These are phyloP conservation scores for Acacia crassicarpa DNA, from an alignment of 306 rosid species.

Conservation along the genomic window DNA sequence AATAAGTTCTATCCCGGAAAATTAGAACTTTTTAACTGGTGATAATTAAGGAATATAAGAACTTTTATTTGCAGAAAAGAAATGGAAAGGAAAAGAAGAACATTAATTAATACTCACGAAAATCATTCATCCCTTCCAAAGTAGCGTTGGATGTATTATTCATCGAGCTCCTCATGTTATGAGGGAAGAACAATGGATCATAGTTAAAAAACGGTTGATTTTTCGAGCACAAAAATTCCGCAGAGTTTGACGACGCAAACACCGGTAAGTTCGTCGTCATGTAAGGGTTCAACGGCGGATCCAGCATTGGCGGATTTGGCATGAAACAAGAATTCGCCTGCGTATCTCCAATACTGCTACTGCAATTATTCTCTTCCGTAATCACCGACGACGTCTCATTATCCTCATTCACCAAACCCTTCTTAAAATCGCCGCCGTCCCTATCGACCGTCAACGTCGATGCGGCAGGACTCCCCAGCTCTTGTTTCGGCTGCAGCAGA, in stretches of 20 bases:
- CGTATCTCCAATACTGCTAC: constrained; percentile 33
- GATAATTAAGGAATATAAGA: constrained; percentile 30
- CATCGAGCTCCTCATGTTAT: constrained; percentile 36
- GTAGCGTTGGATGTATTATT: constrained; percentile 29
- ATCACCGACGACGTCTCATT: constrained; percentile 64
- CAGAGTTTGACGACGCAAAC: constrained; percentile 28
- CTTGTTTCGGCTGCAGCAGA: constrained; percentile 7
- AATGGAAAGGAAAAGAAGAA: background rate
- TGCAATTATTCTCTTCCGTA: constrained; percentile 53
- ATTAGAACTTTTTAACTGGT: background rate
- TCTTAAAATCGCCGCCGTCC: background rate
- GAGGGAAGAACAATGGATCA: constrained; percentile 39
- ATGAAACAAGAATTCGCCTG: constrained; percentile 60
- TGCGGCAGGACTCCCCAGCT: background rate
- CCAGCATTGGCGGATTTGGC: constrained; percentile 26
- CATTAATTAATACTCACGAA: constrained; percentile 32
- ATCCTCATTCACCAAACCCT: constrained; percentile 38
- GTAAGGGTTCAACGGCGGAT: constrained; percentile 45
- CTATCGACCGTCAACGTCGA: background rate
- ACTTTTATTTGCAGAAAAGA: constrained; percentile 37
- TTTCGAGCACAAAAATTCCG: constrained; percentile 43
- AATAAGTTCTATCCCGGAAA: constrained; percentile 43
- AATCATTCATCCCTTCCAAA: constrained; percentile 35
- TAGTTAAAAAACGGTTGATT: constrained; percentile 43
- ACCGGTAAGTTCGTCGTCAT: constrained; percentile 38